These are phyloP conservation scores for Hyaloscypha variabilis DNA, from an alignment of 495 filamentous ascomycete genomes.

Conservation along the genomic window DNA sequence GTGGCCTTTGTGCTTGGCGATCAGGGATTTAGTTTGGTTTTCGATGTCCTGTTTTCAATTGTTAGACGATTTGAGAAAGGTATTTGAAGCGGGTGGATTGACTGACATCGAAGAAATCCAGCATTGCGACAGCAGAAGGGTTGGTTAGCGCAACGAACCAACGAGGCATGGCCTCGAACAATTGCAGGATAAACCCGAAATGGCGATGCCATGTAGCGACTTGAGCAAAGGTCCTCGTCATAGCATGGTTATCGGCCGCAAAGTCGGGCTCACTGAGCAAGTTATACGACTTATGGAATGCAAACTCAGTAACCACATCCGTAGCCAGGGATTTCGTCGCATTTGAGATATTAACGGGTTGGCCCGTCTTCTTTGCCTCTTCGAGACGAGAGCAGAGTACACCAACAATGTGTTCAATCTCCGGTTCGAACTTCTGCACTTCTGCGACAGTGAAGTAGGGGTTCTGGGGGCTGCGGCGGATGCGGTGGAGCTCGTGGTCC, in stretches of 20 bases:
- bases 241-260: conserved; percentile 16
- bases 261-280: conserved; percentile 38
- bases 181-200: conserved; percentile 18
- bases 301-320: conserved; percentile 39
- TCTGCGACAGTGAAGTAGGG: conserved; percentile 36
- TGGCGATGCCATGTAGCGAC: conserved; percentile 24
- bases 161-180: conserved; percentile 16
- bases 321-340: conserved; percentile 39
- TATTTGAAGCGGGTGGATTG: no score
- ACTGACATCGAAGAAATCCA: conserved; percentile 17
- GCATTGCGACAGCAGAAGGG: conserved; percentile 12
- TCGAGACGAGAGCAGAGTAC: conserved; percentile 31
- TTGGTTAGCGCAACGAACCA: conserved; percentile 15
- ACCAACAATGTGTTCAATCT: conserved; percentile 29
- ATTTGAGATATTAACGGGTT: conserved; percentile 34
- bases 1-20: background rate
- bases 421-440: conserved; percentile 34
- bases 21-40: conserved; percentile 3
- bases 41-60: conserved; percentile 13
- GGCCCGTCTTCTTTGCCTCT: conserved; percentile 20
- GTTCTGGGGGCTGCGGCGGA: conserved; percentile 37
- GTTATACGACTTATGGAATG: conserved; percentile 36
- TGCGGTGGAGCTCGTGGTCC: conserved; percentile 38
- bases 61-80: background rate
- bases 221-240: conserved; percentile 12